Base-by-base conservation (phyloP, 208 protist species). In the Trypanosoma lewisi region DNA sequence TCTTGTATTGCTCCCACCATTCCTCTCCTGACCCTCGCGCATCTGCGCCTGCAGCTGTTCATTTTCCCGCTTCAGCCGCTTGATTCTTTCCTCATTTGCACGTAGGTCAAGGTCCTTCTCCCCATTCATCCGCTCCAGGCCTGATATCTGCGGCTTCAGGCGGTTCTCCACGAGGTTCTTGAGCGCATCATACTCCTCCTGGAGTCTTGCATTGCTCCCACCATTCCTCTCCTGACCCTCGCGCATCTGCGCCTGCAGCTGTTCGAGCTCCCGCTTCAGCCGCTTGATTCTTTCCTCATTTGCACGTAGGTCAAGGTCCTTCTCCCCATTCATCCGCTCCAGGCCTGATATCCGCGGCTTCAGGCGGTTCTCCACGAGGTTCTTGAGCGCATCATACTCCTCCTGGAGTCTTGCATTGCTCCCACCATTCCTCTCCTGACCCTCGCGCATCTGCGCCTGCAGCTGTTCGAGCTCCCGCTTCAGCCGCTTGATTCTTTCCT, bases 81-180 rank as follows among this genome's bases (percentile, higher is more conserved):
- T 49, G 57, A 57, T 36, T 17, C 12, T 14, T n/a, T 66, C 21
- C 9, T 44, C 49, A 34, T 45, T 57, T 11, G 0, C 33, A 21
- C 30, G n/a, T 3, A 66, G 27, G 12, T 39, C 34, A 5, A 55
- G n/a, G 36, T 57, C 61, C 61, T 53, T 66, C 28, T 66, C 51
- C 28, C 9, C 19, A 19, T 50, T 54, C 37, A 52, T 27, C 12
- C 55, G 45, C 60, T 57, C 44, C 7, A 66, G 45, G 1, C 5
- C 2, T 12, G 45, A 39, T 48, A 66, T 54, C 16, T 44, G 14
- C 12, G 52, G 62, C 30, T 67, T 67, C 6, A 60, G 1, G 21
- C 37, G 0, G 2, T 60, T 28, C 5, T 67, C 39, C 2, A 58
- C 39, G 54, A 28, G 54, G 14, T 9, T 30, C 21, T 66, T 57